phyloP scores from a whole-genome alignment of 1,139 yeast species.

The Blastobotrys petasosporus region DNA sequence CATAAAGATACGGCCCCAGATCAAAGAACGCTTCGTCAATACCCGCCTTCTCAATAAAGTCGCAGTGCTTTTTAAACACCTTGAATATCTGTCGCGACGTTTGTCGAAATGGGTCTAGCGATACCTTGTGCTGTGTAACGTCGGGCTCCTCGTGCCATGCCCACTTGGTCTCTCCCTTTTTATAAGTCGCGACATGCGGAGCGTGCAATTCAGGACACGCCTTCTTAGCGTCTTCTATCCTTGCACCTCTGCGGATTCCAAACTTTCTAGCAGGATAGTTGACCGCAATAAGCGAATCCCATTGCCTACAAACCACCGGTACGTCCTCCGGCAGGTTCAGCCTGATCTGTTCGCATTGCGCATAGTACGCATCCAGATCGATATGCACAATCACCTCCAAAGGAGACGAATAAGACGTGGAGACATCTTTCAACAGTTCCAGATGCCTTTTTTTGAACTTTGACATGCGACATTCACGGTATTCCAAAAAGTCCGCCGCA shows the following conservation, averaged over 20 bases:
- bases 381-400: constrained; percentile 79
- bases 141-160: constrained; percentile 51
- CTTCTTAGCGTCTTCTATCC: constrained; percentile 55
- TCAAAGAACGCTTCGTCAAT: constrained; percentile 91
- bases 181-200: constrained; percentile 93
- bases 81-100: constrained; percentile 76
- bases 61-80: constrained; percentile 42
- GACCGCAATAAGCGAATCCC: constrained; percentile 86
- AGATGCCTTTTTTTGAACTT: constrained; percentile 22
- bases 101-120: constrained; percentile 83
- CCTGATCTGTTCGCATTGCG: constrained; percentile 85
- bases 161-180: constrained; percentile 83
- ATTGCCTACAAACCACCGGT: constrained; percentile 92
- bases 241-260: constrained; percentile 78
- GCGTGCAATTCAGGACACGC: constrained; percentile 72
- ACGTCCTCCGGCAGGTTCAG: constrained; percentile 57
- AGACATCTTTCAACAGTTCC: constrained; percentile 18
- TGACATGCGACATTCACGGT: constrained; percentile 10
- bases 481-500: not conserved
- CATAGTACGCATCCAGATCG: constrained; percentile 88
- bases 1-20: constrained; percentile 53
- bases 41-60: constrained; percentile 78
- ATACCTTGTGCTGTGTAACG: constrained; percentile 62
- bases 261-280: constrained; percentile 69
- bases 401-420: constrained; percentile 44